Base-by-base conservation (phyloP, 805 yeast species). In the Candida yuanshanica region DNA sequence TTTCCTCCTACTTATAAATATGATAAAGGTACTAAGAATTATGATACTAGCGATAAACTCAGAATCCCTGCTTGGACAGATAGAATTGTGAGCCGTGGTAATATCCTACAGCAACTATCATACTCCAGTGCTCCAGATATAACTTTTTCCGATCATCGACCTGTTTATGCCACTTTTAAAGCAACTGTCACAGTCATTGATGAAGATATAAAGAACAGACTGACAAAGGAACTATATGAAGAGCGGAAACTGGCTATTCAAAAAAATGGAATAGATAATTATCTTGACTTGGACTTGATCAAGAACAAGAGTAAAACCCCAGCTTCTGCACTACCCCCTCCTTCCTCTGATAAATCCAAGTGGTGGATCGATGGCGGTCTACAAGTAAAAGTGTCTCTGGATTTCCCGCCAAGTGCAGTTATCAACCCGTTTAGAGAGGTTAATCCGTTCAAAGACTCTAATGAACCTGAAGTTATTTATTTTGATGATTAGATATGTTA, bases 51-150 rank as follows among this genome's bases (percentile, higher is more conserved):
- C 32, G 98, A 91, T 54, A 93, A 93, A 62, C 81, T 80, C 61
- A 75, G 99, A 47, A 80, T 86, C 11, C 99, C 99, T 1, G 95
- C 99, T 0, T 93, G 99, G 99, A 90, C 98, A 3, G 99, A 93
- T 64, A 67, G 99, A 43, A 80, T 91, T 24, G 62, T 90, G 36
- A 81, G 79, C 53, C 67, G 83, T 20, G 80, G 84, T 13, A 64
- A 65, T n/a, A 68, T 73, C 10, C 59, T 90, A 42, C 69, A 65
- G 35, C 91, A 84, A 46, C 47, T 72, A 1, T 62, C 66, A 7
- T 93, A 91, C 58, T 72, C 77, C 12, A 69, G 82, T 38, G 76
- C 71, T 9, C 75, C 69, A 17, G 68, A 71, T 20, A 68, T 86
- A 17, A 59, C 68, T 14, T 83, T 85, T 52, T 86, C 96, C 1